A percentile compares a stretch with the other conserved stretches of the same genome.
phyloP scores from a whole-genome alignment of 495 filamentous ascomycete genomes.

The Penicillium parvum region DNA sequence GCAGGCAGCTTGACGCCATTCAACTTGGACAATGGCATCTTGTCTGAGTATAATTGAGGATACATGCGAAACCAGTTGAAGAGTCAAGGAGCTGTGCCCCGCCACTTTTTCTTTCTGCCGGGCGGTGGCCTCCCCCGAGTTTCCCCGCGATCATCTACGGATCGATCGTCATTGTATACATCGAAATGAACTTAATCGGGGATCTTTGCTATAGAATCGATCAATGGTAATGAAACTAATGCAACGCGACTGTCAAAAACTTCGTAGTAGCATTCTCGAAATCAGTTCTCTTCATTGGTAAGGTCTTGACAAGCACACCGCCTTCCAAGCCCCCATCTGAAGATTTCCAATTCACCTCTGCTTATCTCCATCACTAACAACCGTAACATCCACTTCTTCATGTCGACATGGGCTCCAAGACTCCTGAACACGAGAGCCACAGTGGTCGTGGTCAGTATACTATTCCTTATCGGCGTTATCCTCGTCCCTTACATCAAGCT shows the following conservation, averaged over 20 bases:
- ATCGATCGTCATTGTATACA: neutral
- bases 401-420: conserved; percentile 31
- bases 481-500: neutral
- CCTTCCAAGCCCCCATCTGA: neutral
- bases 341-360: neutral
- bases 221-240: too few relatives aligned
- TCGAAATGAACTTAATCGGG: neutral
- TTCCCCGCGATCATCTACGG: conserved; percentile 1
- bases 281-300: too few relatives aligned
- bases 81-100: conserved; percentile 10
- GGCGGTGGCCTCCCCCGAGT: conserved; percentile 8
- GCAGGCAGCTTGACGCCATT: conserved; percentile 58
- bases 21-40: conserved; percentile 38
- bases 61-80: neutral
- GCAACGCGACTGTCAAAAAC: too few relatives aligned
- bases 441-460: conserved; percentile 22
- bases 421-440: conserved; percentile 23
- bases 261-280: too few relatives aligned
- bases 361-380: neutral
- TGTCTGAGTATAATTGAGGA: neutral
- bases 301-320: neutral
- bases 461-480: neutral
- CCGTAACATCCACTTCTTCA: conserved; percentile 6
- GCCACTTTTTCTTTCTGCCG: conserved; percentile 14
- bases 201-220: too few relatives aligned